Conservation (phyloP, 768 basidiomycete species). For the Mycena indigotica region DNA sequence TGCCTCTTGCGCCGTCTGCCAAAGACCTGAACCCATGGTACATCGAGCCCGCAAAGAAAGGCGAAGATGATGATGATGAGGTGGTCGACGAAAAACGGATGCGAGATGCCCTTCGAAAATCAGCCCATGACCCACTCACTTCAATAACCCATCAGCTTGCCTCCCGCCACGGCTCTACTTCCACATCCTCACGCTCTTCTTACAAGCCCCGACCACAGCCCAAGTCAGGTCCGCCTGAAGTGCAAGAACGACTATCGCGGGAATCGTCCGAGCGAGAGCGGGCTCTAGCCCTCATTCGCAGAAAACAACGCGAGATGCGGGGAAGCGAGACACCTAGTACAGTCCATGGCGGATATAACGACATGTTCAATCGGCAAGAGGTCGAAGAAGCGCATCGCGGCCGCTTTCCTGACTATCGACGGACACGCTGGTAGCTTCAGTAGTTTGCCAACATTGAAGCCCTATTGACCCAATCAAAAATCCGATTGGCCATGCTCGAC, state of each 20-base stretch:
- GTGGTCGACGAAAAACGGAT: conserved; percentile 19
- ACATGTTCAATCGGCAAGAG: conserved; percentile 69
- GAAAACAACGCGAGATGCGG: conserved; percentile 64
- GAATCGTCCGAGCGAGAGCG: conserved; percentile 77
- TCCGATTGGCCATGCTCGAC: no score
- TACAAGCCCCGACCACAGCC: conserved; percentile 20
- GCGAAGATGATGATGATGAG: conserved; percentile 41
- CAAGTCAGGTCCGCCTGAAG: conserved; percentile 41
- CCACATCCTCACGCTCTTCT: conserved; percentile 20
- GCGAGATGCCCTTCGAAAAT: conserved; percentile 66
- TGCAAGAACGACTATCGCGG: conserved; percentile 63
- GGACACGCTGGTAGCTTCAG: neutral
- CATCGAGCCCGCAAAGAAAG: conserved; percentile 32
- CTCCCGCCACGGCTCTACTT: conserved; percentile 32
- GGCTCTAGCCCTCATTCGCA: conserved; percentile 68
- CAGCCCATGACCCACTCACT: conserved; percentile 69
- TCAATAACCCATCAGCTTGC: conserved; percentile 70
- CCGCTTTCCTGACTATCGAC: conserved; percentile 28
- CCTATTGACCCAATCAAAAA: no score
- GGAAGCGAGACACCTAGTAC: conserved; percentile 75
- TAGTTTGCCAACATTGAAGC: no score
- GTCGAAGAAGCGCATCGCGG: conserved; percentile 72
- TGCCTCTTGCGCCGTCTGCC: conserved; percentile 70
- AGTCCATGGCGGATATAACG: conserved; percentile 63
- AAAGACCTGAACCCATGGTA: conserved; percentile 89